phyloP scores from a whole-genome alignment of 1,139 yeast species.

The Torulaspora globosa region DNA sequence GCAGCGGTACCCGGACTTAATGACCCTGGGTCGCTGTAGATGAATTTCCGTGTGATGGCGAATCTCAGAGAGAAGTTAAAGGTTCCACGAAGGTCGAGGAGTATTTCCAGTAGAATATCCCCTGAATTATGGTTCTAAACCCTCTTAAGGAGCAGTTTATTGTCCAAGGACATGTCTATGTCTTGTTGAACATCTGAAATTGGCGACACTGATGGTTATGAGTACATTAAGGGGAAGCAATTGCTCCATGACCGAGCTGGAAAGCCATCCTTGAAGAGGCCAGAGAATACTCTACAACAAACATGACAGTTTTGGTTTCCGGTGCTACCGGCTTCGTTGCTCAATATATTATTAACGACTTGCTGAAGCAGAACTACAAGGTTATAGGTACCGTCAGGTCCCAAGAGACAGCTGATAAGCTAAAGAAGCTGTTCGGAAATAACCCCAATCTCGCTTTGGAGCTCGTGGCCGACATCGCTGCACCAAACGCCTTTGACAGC shows the following conservation, averaged over 20 bases:
- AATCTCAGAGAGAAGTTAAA: too few species aligned
- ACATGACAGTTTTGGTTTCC: slow-evolving; percentile 40
- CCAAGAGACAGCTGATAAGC: slow-evolving; percentile 32
- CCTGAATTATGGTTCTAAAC: too few species aligned
- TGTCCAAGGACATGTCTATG: too few species aligned
- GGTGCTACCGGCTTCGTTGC: slow-evolving; percentile 54
- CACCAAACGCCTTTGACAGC: slow-evolving; percentile 49
- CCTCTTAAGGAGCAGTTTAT: too few species aligned
- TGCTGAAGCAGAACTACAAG: slow-evolving; percentile 31
- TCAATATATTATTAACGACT: slow-evolving; percentile 39
- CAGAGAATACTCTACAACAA: background rate
- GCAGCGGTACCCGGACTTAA: too few species aligned
- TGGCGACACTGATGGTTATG: too few species aligned
- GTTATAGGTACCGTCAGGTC: slow-evolving; percentile 41
- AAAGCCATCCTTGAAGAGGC: background rate
- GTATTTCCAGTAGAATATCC: too few species aligned
- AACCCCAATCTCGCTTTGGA: slow-evolving; percentile 41
- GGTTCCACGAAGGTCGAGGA: too few species aligned
- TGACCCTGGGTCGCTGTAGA: too few species aligned
- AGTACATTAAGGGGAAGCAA: background rate
- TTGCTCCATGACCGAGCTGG: background rate
- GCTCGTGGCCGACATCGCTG: slow-evolving; percentile 48
- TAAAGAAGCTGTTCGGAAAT: slow-evolving; percentile 24
- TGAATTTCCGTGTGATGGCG: too few species aligned
- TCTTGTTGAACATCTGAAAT: too few species aligned